Conservation (phyloP, 192 early-diverging fungal species). For the Gigaspora rosea region DNA sequence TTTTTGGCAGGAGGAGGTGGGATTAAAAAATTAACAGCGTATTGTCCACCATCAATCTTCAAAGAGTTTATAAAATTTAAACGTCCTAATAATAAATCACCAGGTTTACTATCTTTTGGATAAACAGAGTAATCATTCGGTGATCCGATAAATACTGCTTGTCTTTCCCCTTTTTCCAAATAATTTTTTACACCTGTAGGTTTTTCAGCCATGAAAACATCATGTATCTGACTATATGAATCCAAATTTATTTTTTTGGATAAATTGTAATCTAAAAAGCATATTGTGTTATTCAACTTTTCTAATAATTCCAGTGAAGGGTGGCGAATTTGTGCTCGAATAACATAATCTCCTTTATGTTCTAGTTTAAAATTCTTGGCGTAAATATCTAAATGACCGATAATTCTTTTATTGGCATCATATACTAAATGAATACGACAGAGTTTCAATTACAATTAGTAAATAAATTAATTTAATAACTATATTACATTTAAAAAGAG, state of each 20-base stretch:
- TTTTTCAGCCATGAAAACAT: constrained; percentile 51
- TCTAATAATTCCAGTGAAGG: constrained; percentile 71
- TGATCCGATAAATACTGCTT: constrained; percentile 59
- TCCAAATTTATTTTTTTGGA: constrained; percentile 56
- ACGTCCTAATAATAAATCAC: constrained; percentile 78
- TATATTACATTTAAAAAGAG: background rate
- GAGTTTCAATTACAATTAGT: background rate
- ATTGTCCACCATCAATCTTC: constrained; percentile 51
- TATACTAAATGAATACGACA: constrained; percentile 57
- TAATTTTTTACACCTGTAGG: constrained; percentile 46
- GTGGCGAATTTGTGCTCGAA: constrained; percentile 79
- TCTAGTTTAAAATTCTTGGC: constrained; percentile 65
- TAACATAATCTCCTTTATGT: constrained; percentile 81
- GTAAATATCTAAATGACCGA: constrained; percentile 74
- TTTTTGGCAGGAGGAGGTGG: constrained; percentile 54
- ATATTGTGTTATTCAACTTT: constrained; percentile 63
- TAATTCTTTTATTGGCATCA: constrained; percentile 76
- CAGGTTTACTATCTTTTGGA: constrained; percentile 73
- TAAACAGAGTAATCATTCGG: constrained; percentile 50
- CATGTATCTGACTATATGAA: constrained; percentile 56
- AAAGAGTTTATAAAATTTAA: constrained; percentile 53
- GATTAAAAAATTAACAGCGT: constrained; percentile 52
- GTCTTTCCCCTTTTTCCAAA: constrained; percentile 52
- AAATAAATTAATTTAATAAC: background rate
- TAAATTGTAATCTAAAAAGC: constrained; percentile 67